phyloP scores from a whole-genome alignment of 768 basidiomycete species.

The Suillus discolor region DNA sequence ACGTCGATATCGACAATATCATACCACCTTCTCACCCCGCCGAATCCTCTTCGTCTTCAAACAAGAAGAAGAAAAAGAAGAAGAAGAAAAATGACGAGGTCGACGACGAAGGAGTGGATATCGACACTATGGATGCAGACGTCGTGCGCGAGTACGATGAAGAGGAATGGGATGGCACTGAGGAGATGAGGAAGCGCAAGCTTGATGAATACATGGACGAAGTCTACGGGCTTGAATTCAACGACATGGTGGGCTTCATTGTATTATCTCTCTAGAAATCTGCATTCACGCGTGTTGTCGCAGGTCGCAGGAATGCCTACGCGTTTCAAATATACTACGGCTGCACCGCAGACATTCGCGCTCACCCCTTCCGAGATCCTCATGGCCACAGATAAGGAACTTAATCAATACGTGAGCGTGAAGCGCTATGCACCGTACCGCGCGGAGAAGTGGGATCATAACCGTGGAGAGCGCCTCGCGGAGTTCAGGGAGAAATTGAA shows the following conservation, averaged over 20 bases:
- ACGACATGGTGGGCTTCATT: constrained; percentile 75
- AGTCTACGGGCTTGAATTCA: constrained; percentile 89
- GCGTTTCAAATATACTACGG: constrained; percentile 88
- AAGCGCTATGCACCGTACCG: constrained; percentile 94
- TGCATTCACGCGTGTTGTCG: constrained; percentile 2
- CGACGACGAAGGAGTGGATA: constrained; percentile 47
- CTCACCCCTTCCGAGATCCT: constrained; percentile 87
- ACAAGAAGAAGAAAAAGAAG: constrained; percentile 54
- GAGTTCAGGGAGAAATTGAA: constrained; percentile 70
- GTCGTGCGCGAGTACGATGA: constrained; percentile 50
- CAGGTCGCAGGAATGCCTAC: constrained; percentile 73
- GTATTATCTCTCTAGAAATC: neutral
- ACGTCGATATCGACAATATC: constrained; percentile 80
- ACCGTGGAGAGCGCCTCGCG: constrained; percentile 62
- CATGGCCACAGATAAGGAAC: constrained; percentile 87
- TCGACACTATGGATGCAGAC: constrained; percentile 59
- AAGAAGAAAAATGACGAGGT: constrained; percentile 36
- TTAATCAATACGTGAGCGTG: constrained; percentile 88
- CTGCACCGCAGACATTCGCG: constrained; percentile 61
- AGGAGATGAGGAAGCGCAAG: constrained; percentile 84
- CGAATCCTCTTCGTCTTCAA: constrained; percentile 29
- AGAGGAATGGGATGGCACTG: constrained; percentile 85
- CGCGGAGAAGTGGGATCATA: constrained; percentile 64
- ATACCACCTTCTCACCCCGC: constrained; percentile 37
- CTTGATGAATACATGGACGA: constrained; percentile 91